Conservation (phyloP, 768 basidiomycete genomes). For the Collybia nuda region DNA sequence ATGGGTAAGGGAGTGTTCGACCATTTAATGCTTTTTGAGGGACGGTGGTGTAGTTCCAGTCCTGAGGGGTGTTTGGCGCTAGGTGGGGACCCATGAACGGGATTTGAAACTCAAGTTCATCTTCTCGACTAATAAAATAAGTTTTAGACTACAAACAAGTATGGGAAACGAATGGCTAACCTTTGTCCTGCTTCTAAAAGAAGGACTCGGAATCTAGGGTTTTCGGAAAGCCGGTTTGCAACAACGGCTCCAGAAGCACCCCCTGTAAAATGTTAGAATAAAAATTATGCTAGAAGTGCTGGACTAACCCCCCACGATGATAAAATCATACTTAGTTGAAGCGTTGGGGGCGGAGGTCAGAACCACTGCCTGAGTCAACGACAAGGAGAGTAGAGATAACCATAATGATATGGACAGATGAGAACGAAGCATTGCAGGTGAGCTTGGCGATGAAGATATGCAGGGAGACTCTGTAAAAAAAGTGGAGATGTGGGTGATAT, state of each 20-base stretch:
- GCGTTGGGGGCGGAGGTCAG: background rate
- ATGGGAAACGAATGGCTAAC: background rate
- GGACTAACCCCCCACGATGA: background rate
- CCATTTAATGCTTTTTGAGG: slow-evolving; percentile 3
- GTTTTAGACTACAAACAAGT: background rate
- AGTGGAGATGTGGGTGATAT: too few species aligned
- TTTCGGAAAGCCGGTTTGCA: slow-evolving; percentile 20
- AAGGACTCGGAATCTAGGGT: slow-evolving; percentile 11
- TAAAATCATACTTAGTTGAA: background rate
- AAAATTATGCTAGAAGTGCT: background rate
- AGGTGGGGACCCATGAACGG: slow-evolving; percentile 5
- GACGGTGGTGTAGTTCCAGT: slow-evolving; percentile 10
- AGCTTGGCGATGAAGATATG: too few species aligned
- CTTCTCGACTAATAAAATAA: background rate
- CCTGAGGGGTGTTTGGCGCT: slow-evolving; percentile 2
- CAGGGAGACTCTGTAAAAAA: too few species aligned
- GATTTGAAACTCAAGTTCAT: slow-evolving; percentile 3
- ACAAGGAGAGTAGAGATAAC: background rate
- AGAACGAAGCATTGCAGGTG: too few species aligned
- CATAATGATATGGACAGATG: too few species aligned
- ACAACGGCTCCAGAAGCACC: slow-evolving; percentile 21
- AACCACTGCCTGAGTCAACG: background rate
- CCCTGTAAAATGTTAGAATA: background rate
- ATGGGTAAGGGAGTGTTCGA: slow-evolving; percentile 1
- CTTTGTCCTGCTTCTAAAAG: slow-evolving; percentile 17